phyloP scores from a whole-genome alignment of 2,329 filamentous ascomycete genomes.

The Ilyonectria destructans region DNA sequence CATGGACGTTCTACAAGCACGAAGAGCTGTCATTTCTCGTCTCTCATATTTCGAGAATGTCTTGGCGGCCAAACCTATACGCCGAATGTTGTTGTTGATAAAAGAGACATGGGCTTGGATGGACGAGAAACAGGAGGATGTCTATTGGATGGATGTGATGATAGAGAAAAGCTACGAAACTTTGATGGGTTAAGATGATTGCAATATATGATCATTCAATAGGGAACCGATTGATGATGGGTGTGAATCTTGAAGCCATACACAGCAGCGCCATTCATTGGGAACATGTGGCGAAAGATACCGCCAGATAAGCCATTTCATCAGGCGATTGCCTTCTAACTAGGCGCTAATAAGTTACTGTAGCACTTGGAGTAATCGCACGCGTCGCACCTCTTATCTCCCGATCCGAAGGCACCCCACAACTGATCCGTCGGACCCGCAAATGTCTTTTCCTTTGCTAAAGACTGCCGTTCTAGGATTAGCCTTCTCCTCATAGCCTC shows the following conservation, averaged over 20 bases:
- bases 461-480: slow-evolving; percentile 31
- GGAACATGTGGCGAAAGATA: background rate
- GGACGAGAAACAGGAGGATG: slow-evolving; percentile 56
- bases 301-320: background rate
- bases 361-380: background rate
- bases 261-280: too few species aligned
- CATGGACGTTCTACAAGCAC: slow-evolving; percentile 37
- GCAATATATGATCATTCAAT: background rate
- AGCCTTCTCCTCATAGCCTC: slow-evolving; percentile 15
- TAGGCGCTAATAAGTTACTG: background rate
- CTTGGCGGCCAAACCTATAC: slow-evolving; percentile 46
- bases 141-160: slow-evolving; percentile 64
- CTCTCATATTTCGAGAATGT: slow-evolving; percentile 43
- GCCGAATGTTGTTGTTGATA: slow-evolving; percentile 39
- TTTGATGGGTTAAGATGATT: slow-evolving; percentile 43
- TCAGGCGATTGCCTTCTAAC: background rate
- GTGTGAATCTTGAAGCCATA: too few species aligned
- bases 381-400: slow-evolving; percentile 9
- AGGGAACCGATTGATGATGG: background rate
- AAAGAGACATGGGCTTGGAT: slow-evolving; percentile 44
- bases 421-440: slow-evolving; percentile 7
- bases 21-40: slow-evolving; percentile 36
- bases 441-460: slow-evolving; percentile 31
- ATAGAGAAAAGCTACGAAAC: slow-evolving; percentile 51
- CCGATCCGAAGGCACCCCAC: slow-evolving; percentile 6